Base-by-base conservation (phyloP, 2,329 filamentous ascomycete genomes). In the Fusarium albosuccineum region DNA sequence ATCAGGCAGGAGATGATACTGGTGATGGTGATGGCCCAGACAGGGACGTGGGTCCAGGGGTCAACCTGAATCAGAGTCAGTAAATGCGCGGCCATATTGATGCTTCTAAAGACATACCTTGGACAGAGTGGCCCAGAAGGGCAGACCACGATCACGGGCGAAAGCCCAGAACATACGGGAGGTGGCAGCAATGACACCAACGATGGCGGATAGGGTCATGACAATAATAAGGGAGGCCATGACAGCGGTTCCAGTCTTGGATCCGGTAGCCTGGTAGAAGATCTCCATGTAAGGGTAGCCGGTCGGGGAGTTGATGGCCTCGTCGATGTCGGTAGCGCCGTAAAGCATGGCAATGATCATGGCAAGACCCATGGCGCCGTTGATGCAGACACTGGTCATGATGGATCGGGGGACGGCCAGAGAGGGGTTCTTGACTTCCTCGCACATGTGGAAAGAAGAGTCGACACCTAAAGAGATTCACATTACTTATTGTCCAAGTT, bases 311-410 rank as follows among this genome's bases (percentile, higher is more conserved):
- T 63, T 57, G 1, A 71, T 72, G 7, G 70, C 70, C 4, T 42
- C 56, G 4, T 73, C 68, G 3, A 73, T 66, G 9, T 72, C 60
- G 9, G 70, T 73, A 0, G 68, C 66, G 10, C 68, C 57, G 27
- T 70, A 72, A 1, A 72, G 70, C 70, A 72, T 70, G 6, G 70
- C 70, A 3, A 72, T 73, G 5, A 73, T 50, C 66, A 72, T 73
- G 0, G 63, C 70, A 3, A 72, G 55, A 26, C 70, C 70, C 11
- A 72, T 39, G 6, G 48, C 37, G 1, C 70, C 70, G 9, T 72
- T 72, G 34, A 72, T 66, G 1, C 36, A 16, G 7, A 72, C 56
- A 17, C 70, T 73, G 0, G 60, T 63, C 68, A 72, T 73, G 6
- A 72, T 72, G 1, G 70, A 73, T 9, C 59, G 54, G 2, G 70